These are phyloP conservation scores for Chytriomyces sp. DNA, from an alignment of 192 early-diverging fungal species.

Conservation along the genomic window DNA sequence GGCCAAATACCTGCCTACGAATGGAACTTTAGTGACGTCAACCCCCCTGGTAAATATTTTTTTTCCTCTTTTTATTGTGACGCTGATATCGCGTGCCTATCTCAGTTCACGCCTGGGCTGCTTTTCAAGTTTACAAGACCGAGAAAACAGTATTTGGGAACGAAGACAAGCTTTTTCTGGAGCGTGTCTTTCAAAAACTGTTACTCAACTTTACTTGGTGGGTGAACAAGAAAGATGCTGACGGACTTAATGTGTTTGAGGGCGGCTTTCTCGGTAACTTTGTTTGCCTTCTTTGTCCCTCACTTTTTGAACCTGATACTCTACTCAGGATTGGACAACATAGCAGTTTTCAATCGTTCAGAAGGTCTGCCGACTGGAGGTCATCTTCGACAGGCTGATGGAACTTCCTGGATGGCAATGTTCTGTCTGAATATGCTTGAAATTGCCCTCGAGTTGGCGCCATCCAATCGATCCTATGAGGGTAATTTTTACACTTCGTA, in stretches of 20 bases:
- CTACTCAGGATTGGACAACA: conserved; percentile 61
- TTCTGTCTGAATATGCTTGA: conserved; percentile 33
- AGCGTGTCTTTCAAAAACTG: conserved; percentile 43
- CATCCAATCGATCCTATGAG: conserved; percentile 28
- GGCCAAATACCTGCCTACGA: conserved; percentile 44
- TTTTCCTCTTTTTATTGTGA: neutral
- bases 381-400: conserved; percentile 52
- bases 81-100: too few relatives aligned
- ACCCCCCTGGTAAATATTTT: conserved; percentile 25
- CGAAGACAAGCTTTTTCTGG: conserved; percentile 32
- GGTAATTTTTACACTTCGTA: too few relatives aligned
- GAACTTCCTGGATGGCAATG: conserved; percentile 60
- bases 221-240: conserved; percentile 58
- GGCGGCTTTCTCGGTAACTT: conserved; percentile 60
- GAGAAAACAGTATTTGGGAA: conserved; percentile 21
- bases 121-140: conserved; percentile 30
- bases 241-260: conserved; percentile 57
- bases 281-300: too few relatives aligned
- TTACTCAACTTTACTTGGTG: conserved; percentile 49
- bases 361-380: conserved; percentile 51
- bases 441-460: conserved; percentile 42
- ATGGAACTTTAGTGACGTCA: conserved; percentile 39
- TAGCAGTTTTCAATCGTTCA: conserved; percentile 58
- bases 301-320: too few relatives aligned
- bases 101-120: conserved; percentile 45